Conservation (phyloP, 2,329 filamentous ascomycete genomes). For the Cladosporium oxysporum region DNA sequence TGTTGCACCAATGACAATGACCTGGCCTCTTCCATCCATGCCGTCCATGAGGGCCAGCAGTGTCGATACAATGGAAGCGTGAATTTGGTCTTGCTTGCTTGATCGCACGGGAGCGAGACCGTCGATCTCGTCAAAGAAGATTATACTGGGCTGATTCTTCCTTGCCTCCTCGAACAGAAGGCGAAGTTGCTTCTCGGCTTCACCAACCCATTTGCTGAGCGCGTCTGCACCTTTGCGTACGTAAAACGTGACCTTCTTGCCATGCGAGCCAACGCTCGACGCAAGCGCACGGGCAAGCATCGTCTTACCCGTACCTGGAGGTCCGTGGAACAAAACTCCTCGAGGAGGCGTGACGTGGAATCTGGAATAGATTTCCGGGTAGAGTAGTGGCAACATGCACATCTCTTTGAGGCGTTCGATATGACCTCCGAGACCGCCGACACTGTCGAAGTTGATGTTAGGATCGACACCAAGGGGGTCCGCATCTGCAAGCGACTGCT, state of each 20-base stretch:
- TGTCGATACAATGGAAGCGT: constrained; percentile 95
- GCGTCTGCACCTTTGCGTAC: constrained; percentile 99
- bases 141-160: constrained; percentile 96
- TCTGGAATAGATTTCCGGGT: constrained; percentile 87
- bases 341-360: constrained; percentile 93
- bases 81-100: constrained; percentile 98
- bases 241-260: constrained; percentile 96
- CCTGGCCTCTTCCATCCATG: constrained; percentile 97
- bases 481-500: constrained; percentile 86
- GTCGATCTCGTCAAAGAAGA: constrained; percentile 99
- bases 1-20: constrained; percentile 98
- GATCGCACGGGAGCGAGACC: constrained; percentile 93
- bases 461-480: constrained; percentile 92
- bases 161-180: constrained; percentile 93
- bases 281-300: constrained; percentile 91
- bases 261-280: constrained; percentile 79
- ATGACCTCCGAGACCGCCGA: constrained; percentile 88
- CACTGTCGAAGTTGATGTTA: constrained; percentile 89
- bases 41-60: constrained; percentile 94
- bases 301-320: constrained; percentile 96
- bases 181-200: constrained; percentile 92
- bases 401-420: constrained; percentile 99
- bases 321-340: constrained; percentile 94
- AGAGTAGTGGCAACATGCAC: constrained; percentile 90
- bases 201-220: constrained; percentile 97